A percentile compares a stretch with the other conserved stretches of the same genome.
Conservation (phyloP, 108 stramenopile species). For the Skeletonema tropicum region DNA sequence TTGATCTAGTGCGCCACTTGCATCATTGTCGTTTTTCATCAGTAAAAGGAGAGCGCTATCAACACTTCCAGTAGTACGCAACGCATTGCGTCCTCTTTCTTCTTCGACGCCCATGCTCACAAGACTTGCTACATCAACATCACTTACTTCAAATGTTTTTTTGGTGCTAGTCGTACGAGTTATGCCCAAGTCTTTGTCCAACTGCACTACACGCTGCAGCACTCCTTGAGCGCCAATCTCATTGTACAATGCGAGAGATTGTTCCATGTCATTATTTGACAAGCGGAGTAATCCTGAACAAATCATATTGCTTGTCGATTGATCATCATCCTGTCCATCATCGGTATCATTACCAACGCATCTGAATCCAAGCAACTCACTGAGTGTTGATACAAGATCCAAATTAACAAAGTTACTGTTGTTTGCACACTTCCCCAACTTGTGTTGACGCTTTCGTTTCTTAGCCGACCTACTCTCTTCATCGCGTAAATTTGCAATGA, state of each 20-base stretch:
- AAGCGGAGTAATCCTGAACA: constrained; percentile 27
- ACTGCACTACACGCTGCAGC: constrained; percentile 7
- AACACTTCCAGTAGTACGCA: constrained; percentile 21
- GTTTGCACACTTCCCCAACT: constrained; percentile 24
- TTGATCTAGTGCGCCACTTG: background rate
- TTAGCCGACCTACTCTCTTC: constrained; percentile 3
- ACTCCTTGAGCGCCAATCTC: constrained; percentile 15
- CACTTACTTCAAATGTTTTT: constrained; percentile 5
- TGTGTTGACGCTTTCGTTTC: constrained; percentile 20
- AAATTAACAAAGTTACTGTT: constrained; percentile 22
- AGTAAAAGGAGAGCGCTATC: constrained; percentile 19
- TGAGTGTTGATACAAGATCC: constrained; percentile 19
- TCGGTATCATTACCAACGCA: background rate
- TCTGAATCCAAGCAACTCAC: constrained; percentile 16
- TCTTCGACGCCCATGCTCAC: constrained; percentile 35
- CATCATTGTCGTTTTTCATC: constrained; percentile 3
- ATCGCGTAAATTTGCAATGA: constrained; percentile 7
- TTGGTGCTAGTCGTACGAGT: background rate
- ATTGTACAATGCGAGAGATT: constrained; percentile 26
- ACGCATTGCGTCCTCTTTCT: constrained; percentile 6
- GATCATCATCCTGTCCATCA: constrained; percentile 2
- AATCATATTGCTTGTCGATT: constrained; percentile 21
- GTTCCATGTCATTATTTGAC: constrained; percentile 26
- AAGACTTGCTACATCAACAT: constrained; percentile 25
- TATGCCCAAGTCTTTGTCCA: constrained; percentile 9